Evolutionary conservation across 208 protist species (phyloP), one percentile per base, ranked within the genome.

Genomic region (Wallacemonas sp.): DNA sequence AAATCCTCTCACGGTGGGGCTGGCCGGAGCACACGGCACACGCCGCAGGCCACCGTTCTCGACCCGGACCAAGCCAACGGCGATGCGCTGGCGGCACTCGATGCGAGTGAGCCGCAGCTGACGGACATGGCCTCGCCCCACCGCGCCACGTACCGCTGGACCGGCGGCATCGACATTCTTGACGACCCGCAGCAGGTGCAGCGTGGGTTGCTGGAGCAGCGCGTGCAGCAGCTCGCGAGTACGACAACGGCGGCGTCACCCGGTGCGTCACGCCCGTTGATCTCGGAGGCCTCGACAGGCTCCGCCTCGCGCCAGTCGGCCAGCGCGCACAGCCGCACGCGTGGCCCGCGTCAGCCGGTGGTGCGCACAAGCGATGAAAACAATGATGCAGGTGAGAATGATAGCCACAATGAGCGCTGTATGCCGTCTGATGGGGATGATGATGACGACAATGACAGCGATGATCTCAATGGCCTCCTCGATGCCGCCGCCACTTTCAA

Each of bases 161-260:
- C 36, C 8, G 57, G 70, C 16, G 70, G 70, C 4, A 46, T 69
- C 0, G 62, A 75, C 39, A 69, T 75, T 43, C 38, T 75, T 1
- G 70, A 75, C 43, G 62, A 75, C 46, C 48, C 36, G 8, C 38
- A 57, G 27, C 41, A 58, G 11, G 52, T 68, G 16, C 54, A 46
- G 17, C 36, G 16, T 4, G 44, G 34, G 6, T 56, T 75, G 8
- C 46, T 75, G 34, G 36, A 43, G 34, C 70, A 69, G 41, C 61
- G 60, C 1, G 70, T 75, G 52, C 52, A 58, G 3, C 52, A 58
- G 52, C 52, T 58, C 11, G 52, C 52, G 8, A n/a, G n/a, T n/a
- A 14, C 9, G 36, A 41, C 9, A 17, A 14, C 9, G 9, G 36
- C 14, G 36, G 6, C 14, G 14, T 14, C 36, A 41, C 6, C 9